Conservation (phyloP, 169 alveolate genomes). For the Toxoplasma gondii region DNA sequence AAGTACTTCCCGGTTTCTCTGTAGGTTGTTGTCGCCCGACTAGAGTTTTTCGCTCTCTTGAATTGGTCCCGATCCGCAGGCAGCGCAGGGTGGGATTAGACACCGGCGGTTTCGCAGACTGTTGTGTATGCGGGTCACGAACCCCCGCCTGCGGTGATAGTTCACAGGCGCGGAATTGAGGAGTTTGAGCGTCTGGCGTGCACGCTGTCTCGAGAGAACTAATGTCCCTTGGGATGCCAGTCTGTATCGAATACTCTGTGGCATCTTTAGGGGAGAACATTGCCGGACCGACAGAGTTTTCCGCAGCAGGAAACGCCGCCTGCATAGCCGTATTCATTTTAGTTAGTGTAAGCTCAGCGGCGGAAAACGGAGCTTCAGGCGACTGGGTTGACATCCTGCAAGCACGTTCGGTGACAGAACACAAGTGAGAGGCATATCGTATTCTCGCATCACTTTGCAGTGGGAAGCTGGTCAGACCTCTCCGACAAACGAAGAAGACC, state of each 20-base stretch:
- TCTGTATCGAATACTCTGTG: not conserved
- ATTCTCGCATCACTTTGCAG: no score
- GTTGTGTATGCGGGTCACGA: not conserved
- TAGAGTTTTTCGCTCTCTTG: not conserved
- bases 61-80: not conserved
- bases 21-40: not conserved
- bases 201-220: conserved; percentile 25
- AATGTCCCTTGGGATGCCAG: not conserved
- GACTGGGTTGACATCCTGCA: not conserved
- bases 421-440: no score
- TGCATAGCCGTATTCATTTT: not conserved
- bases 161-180: not conserved
- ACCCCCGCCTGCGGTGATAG: not conserved
- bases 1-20: not conserved
- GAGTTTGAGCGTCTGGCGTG: not conserved
- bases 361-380: not conserved
- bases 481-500: no score
- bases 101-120: not conserved
- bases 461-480: no score
- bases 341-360: not conserved
- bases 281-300: not conserved
- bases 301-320: not conserved
- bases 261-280: not conserved
- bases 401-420: not conserved
- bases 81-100: not conserved